Evolutionary conservation across 495 filamentous ascomycete species (phyloP).

Genomic region (Neurospora discreta): DNA sequence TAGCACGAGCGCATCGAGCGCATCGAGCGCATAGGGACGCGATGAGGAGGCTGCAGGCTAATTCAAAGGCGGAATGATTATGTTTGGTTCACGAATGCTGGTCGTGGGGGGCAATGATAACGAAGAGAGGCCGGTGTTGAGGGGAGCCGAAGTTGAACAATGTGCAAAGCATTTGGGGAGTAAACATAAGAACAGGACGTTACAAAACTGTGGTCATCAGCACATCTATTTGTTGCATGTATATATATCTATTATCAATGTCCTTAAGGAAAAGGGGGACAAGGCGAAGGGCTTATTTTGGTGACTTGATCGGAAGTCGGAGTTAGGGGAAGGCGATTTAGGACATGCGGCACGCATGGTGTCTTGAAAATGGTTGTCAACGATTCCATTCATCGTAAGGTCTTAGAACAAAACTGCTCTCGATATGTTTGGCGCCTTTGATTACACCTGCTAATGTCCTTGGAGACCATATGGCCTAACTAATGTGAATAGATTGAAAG

Average conservation of each 20-base stretch:
- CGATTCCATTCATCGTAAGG: background rate
- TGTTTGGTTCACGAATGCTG: conserved; percentile 11
- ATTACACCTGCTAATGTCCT: background rate
- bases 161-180: background rate
- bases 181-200: background rate
- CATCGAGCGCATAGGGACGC: conserved; percentile 56
- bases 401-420: background rate
- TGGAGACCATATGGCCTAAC: too few relatives aligned
- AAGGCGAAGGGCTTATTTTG: background rate
- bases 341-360: background rate
- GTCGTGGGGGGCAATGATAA: background rate
- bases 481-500: too few relatives aligned
- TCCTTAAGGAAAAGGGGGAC: background rate
- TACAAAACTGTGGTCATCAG: background rate
- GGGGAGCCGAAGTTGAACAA: background rate
- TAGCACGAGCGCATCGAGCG: background rate
- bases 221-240: background rate
- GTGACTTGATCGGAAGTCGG: background rate
- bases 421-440: background rate
- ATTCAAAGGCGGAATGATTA: conserved; percentile 24
- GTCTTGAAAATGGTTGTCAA: background rate
- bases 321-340: background rate
- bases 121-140: background rate
- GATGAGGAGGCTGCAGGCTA: conserved; percentile 71
- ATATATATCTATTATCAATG: background rate